A percentile compares a stretch with the other conserved stretches of the same genome.
Evolutionary conservation across 108 stramenopile species (phyloP).

Genomic region (Cyclotella sp.): DNA sequence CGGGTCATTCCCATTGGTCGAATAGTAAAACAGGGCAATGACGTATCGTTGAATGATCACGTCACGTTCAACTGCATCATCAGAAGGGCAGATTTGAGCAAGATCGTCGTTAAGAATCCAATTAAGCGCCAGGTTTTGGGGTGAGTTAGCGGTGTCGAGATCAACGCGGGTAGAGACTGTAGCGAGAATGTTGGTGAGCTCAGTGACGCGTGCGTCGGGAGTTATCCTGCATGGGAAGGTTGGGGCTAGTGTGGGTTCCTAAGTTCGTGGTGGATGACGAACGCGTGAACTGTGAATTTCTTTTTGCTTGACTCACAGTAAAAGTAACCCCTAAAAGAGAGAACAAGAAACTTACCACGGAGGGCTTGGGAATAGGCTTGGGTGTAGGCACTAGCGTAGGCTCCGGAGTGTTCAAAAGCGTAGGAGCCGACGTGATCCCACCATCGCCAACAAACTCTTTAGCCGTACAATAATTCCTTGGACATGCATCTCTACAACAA

Average conservation of each 20-base stretch:
- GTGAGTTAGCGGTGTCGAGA: slow-evolving; percentile 13
- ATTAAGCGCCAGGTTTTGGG: slow-evolving; percentile 59
- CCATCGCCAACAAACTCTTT: slow-evolving; percentile 11
- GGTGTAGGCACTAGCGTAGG: background rate
- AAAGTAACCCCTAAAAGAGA: background rate
- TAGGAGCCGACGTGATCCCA: background rate
- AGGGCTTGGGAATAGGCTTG: slow-evolving; percentile 10
- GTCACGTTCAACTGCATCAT: slow-evolving; percentile 9
- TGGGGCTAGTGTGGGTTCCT: slow-evolving; percentile 11
- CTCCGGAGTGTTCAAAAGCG: background rate
- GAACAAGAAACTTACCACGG: background rate
- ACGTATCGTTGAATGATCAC: slow-evolving; percentile 29
- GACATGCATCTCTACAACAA: slow-evolving; percentile 36
- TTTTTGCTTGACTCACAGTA: background rate
- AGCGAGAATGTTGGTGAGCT: slow-evolving; percentile 17
- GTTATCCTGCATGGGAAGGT: slow-evolving; percentile 25
- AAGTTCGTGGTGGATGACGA: background rate
- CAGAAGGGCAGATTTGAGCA: slow-evolving; percentile 53
- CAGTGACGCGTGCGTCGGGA: slow-evolving; percentile 20
- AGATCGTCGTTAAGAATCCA: slow-evolving; percentile 67
- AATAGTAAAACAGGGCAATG: slow-evolving; percentile 32
- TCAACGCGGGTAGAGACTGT: background rate
- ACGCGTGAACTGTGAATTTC: background rate
- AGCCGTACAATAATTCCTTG: slow-evolving; percentile 41
- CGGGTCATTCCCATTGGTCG: slow-evolving; percentile 31